phyloP scores from a whole-genome alignment of 192 early-diverging fungal species.

The Backusella australiensis region DNA sequence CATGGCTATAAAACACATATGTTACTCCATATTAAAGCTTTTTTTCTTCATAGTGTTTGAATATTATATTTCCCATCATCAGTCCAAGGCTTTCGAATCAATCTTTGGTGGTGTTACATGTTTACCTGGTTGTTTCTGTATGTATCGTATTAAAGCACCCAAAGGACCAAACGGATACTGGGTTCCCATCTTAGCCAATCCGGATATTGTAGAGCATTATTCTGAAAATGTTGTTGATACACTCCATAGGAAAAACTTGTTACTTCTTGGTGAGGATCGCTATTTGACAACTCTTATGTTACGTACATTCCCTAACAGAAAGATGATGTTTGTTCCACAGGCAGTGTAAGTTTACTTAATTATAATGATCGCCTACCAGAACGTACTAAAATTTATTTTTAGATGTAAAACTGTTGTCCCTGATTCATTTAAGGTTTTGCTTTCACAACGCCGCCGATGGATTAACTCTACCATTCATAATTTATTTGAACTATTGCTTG shows the following conservation, averaged over 20 bases:
- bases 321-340: slow-evolving; percentile 92
- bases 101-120: slow-evolving; percentile 82
- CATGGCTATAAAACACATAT: neutral
- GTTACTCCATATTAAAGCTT: neutral
- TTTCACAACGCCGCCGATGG: slow-evolving; percentile 90
- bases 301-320: slow-evolving; percentile 88
- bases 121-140: slow-evolving; percentile 78
- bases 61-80: slow-evolving; percentile 84
- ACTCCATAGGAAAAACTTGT: slow-evolving; percentile 91
- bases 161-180: slow-evolving; percentile 74
- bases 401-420: slow-evolving; percentile 89
- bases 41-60: slow-evolving; percentile 59
- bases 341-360: slow-evolving; percentile 53
- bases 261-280: slow-evolving; percentile 94
- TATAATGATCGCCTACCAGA: too few species aligned
- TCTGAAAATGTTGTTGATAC: slow-evolving; percentile 80
- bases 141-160: slow-evolving; percentile 80
- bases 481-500: slow-evolving; percentile 77
- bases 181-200: slow-evolving; percentile 77
- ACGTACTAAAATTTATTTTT: neutral
- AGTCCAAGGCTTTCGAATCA: slow-evolving; percentile 76
- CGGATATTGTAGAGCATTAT: slow-evolving; percentile 81
- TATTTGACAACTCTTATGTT: slow-evolving; percentile 96
- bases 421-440: slow-evolving; percentile 76
- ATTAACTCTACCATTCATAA: slow-evolving; percentile 96